phyloP scores from a whole-genome alignment of 139 green algal species.

The Chlorella vulgaris region DNA sequence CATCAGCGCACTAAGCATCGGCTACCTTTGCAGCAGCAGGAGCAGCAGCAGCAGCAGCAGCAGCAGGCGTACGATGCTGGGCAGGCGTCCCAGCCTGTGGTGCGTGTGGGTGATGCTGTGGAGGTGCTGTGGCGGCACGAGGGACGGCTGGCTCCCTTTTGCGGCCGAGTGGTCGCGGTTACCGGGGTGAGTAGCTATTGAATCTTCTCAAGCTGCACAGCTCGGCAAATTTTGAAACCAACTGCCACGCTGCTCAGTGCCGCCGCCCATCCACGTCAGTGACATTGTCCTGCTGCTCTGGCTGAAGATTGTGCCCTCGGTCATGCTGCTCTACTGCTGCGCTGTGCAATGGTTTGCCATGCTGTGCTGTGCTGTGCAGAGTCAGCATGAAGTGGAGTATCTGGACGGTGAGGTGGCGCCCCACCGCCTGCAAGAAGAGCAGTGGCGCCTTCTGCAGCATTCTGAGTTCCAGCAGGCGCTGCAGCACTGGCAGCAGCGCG shows the following conservation, averaged over 20 bases:
- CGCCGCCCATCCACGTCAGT: too few species aligned
- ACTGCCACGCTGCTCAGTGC: too few species aligned
- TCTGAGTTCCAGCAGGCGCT: background rate
- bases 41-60: background rate
- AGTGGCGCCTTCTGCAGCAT: slow-evolving; percentile 8
- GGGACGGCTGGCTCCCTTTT: background rate
- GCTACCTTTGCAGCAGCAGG: background rate
- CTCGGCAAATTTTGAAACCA: too few species aligned
- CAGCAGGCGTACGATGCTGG: background rate
- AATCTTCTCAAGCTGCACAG: too few species aligned
- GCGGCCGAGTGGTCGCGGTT: background rate
- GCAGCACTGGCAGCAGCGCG: background rate
- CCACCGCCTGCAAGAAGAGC: slow-evolving; percentile 22
- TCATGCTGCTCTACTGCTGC: too few species aligned
- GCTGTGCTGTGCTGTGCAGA: background rate
- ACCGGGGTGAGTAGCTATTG: background rate
- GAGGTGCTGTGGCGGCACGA: slow-evolving; percentile 1
- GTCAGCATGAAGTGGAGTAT: slow-evolving; percentile 13
- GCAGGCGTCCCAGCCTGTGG: background rate
- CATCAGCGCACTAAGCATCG: too few species aligned
- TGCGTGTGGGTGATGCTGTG: background rate
- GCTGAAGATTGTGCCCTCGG: too few species aligned
- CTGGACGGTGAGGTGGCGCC: slow-evolving; percentile 2
- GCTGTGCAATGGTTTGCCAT: too few species aligned
- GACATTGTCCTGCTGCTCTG: background rate